These are phyloP conservation scores for Alternaria consortialis DNA, from an alignment of 2,329 filamentous ascomycete species.

Conservation along the genomic window DNA sequence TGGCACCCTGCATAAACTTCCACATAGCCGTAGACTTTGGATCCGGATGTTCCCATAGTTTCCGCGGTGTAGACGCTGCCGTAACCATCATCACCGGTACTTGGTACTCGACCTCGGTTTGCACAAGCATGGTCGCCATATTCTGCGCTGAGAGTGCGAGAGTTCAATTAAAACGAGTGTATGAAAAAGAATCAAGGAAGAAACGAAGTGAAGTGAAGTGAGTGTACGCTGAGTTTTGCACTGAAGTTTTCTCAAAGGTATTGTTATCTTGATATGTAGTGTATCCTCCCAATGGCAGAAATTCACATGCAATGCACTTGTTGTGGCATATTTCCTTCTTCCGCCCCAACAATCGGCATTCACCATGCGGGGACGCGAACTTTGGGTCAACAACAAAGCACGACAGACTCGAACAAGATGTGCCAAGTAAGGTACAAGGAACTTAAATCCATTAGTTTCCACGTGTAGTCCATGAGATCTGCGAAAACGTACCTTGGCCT, in stretches of 20 bases:
- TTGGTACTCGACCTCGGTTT: conserved; percentile 2
- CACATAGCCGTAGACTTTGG: conserved; percentile 56
- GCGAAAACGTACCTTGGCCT: neutral
- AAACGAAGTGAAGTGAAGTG: neutral
- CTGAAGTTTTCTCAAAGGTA: neutral
- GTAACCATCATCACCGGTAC: neutral
- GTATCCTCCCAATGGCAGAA: neutral
- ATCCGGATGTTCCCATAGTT: conserved; percentile 58
- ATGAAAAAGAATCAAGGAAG: neutral
- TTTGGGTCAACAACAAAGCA: conserved; percentile 1
- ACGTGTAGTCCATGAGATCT: conserved; percentile 2
- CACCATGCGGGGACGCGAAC: neutral
- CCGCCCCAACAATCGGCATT: conserved; percentile 3
- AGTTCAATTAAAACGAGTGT: neutral
- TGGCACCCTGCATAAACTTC: conserved; percentile 65
- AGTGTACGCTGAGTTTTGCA: neutral
- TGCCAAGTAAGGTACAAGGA: neutral
- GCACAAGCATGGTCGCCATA: conserved; percentile 1
- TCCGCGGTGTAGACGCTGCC: conserved; percentile 45
- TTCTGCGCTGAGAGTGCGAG: neutral
- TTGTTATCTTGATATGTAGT: neutral
- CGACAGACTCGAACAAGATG: neutral
- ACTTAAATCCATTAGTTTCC: neutral
- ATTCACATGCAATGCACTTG: conserved; percentile 1
- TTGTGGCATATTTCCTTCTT: conserved; percentile 4